phyloP scores from a whole-genome alignment of 2,329 filamentous ascomycete species.

The Pyricularia sp. region DNA sequence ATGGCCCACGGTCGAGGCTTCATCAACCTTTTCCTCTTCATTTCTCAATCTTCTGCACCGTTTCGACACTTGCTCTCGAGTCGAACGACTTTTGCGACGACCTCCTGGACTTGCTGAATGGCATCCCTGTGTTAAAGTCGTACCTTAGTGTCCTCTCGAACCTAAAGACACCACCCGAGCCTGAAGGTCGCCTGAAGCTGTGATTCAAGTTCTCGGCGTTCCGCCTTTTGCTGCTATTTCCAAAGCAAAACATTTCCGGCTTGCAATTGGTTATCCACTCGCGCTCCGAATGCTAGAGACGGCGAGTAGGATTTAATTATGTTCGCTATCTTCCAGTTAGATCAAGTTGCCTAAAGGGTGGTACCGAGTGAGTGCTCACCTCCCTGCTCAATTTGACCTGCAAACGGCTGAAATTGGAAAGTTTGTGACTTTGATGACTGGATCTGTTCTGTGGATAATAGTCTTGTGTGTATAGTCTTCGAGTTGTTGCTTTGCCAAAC shows the following conservation, averaged over 20 bases:
- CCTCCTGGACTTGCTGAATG: neutral
- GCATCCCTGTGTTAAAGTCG: neutral
- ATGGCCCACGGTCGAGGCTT: neutral
- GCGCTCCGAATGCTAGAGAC: neutral
- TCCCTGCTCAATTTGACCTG: neutral
- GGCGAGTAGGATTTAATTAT: neutral
- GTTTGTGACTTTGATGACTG: neutral
- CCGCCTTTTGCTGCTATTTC: neutral
- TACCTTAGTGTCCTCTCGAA: neutral
- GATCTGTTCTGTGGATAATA: neutral
- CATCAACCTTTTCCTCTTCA: neutral
- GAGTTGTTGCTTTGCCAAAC: neutral
- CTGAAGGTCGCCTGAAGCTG: neutral
- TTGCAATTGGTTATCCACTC: neutral
- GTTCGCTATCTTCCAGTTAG: neutral
- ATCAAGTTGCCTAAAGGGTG: neutral
- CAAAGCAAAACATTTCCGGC: neutral
- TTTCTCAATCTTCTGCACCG: neutral
- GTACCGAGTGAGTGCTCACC: neutral
- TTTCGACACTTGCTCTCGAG: neutral
- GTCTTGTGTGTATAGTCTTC: neutral
- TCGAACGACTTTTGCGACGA: neutral
- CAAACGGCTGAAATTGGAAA: neutral
- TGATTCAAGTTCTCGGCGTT: neutral
- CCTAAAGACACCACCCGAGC: neutral